Base-by-base conservation (phyloP, 2,329 filamentous ascomycete species). In the Phaeosphaeriaceae sp. region DNA sequence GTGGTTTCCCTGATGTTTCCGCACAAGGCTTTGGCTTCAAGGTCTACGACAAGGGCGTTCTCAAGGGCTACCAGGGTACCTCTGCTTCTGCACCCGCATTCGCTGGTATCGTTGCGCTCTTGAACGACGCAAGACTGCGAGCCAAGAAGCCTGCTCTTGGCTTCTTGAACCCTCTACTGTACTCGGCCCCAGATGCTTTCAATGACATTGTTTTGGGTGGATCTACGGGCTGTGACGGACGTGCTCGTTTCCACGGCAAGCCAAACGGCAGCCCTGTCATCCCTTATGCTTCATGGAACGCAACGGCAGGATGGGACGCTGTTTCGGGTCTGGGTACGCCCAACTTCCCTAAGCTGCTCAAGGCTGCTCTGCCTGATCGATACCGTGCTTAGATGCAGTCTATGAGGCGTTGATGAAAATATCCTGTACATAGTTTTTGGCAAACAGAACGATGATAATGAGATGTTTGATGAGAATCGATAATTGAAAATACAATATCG, bases 1-100 rank as follows among this genome's bases (percentile, higher is more conserved):
- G 88, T 59, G 88, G 79, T 0, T 85, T 86, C 62, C 87, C 88
- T 0, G 88, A 90, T 60, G 81, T 91, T n/a, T 83, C 87, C 1
- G 84, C 84, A 2, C 84, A 86, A 56, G 89, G 88, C 25, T 48
- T 48, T 2, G 57, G 62, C 1, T 72, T 65, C 53, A 22, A 53
- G 1, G 73, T 69, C 71, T 69, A 75, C 54, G 83, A 81, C 61
- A 74, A 76, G 27, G 72, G 79, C 6, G 65, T 78, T 13, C 72
- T 79, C 57, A 74, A 78, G 58, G 72, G 75, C 6, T 73, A 65
- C 27, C 69, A 79, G 25, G 62, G 65, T 4, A 85, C 82, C 0
- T 83, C 80, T 27, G 83, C 84, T 54, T 82, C 87, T 1, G 76
- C 85, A 1, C 89, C 89, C 0, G 78, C 85, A 0, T 85, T 86